Percentiles rank a stretch among this genome's conserved stretches.
These are phyloP conservation scores for Bipolaris bicolor DNA, from an alignment of 2,329 filamentous ascomycete genomes.

Conservation along the genomic window DNA sequence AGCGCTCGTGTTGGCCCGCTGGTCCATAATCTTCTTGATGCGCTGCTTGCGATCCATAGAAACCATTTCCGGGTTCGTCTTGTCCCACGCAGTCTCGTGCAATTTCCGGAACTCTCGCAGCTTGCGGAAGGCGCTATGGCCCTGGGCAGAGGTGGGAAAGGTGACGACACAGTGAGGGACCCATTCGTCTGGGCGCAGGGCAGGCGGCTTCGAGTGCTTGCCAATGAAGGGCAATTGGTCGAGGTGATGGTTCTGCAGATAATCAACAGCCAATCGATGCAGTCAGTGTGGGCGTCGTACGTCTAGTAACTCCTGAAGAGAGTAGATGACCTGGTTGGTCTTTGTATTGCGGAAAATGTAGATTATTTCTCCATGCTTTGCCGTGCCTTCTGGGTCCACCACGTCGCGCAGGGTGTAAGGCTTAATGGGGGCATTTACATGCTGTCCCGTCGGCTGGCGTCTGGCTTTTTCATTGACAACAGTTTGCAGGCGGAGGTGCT, in stretches of 20 bases:
- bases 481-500: slow-evolving; percentile 29
- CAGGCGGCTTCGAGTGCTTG: slow-evolving; percentile 66
- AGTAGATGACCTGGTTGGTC: slow-evolving; percentile 70
- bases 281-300: slow-evolving; percentile 48
- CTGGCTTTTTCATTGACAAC: slow-evolving; percentile 36
- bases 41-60: slow-evolving; percentile 56
- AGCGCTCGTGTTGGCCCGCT: slow-evolving; percentile 67
- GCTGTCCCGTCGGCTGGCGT: slow-evolving; percentile 24
- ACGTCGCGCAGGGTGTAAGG: slow-evolving; percentile 52
- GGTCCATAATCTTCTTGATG: slow-evolving; percentile 64
- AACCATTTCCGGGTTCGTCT: slow-evolving; percentile 50
- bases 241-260: slow-evolving; percentile 57
- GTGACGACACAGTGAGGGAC: slow-evolving; percentile 64
- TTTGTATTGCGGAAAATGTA: slow-evolving; percentile 67
- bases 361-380: slow-evolving; percentile 62
- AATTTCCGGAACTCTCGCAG: slow-evolving; percentile 50
- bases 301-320: slow-evolving; percentile 61
- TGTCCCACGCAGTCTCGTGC: slow-evolving; percentile 63
- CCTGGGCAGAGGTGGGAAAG: slow-evolving; percentile 57
- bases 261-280: slow-evolving; percentile 3
- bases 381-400: slow-evolving; percentile 30
- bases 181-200: slow-evolving; percentile 68
- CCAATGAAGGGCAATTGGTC: slow-evolving; percentile 67
- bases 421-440: slow-evolving; percentile 23
- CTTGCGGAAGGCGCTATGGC: slow-evolving; percentile 60